These are phyloP conservation scores for Sarcomyxa edulis DNA, from an alignment of 768 basidiomycete genomes.

Conservation along the genomic window DNA sequence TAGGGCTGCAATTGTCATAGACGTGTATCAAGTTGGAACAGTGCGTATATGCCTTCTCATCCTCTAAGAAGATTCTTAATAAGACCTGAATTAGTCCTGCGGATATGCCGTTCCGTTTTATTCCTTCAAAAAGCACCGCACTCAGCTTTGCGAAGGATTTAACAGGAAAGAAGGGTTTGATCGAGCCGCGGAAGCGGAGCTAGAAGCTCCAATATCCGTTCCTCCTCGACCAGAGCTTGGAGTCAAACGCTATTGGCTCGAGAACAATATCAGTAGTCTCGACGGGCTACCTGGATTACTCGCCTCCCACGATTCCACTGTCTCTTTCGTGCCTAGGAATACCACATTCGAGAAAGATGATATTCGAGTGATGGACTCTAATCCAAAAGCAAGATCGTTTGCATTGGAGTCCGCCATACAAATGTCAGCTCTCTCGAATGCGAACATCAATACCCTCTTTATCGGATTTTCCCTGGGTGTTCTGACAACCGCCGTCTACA, in stretches of 20 bases:
- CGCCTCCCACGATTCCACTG: conserved; percentile 19
- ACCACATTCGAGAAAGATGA: no score
- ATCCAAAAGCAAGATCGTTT: no score
- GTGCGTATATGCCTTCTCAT: conserved; percentile 15
- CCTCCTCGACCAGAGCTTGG: conserved; percentile 30
- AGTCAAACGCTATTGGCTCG: conserved; percentile 51
- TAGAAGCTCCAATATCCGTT: conserved; percentile 1
- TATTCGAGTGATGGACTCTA: no score
- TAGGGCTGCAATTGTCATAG: conserved; percentile 53
- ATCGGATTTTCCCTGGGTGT: no score
- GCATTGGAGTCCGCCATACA: no score
- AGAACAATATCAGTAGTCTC: conserved; percentile 43
- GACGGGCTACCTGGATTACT: conserved; percentile 52
- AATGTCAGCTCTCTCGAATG: no score
- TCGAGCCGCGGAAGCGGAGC: conserved; percentile 14
- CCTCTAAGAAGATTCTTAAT: no score
- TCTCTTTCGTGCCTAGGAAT: no score
- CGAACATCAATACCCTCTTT: no score
- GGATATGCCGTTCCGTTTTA: conserved; percentile 62
- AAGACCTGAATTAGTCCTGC: conserved; percentile 49
- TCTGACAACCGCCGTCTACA: no score
- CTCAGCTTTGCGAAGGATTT: conserved; percentile 41
- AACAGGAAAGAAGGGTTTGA: conserved; percentile 39
- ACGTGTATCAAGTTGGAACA: conserved; percentile 52
- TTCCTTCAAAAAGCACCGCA: conserved; percentile 51